Conservation (phyloP, 2,329 filamentous ascomycete species). For the Pseudogymnoascus sp. region DNA sequence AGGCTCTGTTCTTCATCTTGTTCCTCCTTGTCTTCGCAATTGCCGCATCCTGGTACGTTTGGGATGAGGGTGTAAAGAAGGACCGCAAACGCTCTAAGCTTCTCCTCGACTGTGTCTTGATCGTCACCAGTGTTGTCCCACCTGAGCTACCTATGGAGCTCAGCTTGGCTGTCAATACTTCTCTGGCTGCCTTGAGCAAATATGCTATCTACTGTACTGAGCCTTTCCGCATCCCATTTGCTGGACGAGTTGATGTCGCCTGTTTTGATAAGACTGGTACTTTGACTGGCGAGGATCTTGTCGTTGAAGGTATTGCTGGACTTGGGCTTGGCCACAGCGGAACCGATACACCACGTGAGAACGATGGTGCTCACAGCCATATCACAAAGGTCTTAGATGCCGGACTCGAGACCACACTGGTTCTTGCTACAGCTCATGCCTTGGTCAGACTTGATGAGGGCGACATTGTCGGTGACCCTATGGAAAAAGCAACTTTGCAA, state of each 20-base stretch:
- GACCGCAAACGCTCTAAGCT: slow-evolving; percentile 97
- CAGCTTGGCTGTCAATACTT: slow-evolving; percentile 94
- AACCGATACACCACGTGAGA: slow-evolving; percentile 56
- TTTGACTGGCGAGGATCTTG: slow-evolving; percentile 88
- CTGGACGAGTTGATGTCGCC: slow-evolving; percentile 87
- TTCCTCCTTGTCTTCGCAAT: slow-evolving; percentile 95
- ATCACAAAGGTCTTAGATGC: slow-evolving; percentile 64
- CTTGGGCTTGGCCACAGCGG: slow-evolving; percentile 63
- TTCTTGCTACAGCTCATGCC: slow-evolving; percentile 89
- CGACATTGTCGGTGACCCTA: slow-evolving; percentile 93
- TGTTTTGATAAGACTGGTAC: slow-evolving; percentile 99
- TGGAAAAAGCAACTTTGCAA: slow-evolving; percentile 91
- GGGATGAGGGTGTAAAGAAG: slow-evolving; percentile 89
- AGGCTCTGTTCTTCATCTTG: slow-evolving; percentile 94
- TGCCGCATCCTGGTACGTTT: slow-evolving; percentile 97
- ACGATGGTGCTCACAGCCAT: slow-evolving; percentile 74
- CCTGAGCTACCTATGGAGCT: slow-evolving; percentile 98
- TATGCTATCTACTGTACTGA: slow-evolving; percentile 98
- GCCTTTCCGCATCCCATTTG: slow-evolving; percentile 95
- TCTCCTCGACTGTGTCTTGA: slow-evolving; percentile 91
- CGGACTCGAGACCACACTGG: slow-evolving; percentile 76
- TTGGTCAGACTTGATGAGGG: slow-evolving; percentile 94
- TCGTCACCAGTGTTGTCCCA: slow-evolving; percentile 96
- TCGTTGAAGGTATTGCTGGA: slow-evolving; percentile 94
- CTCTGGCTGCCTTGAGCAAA: slow-evolving; percentile 86